A percentile compares a stretch with the other conserved stretches of the same genome.
phyloP scores from a whole-genome alignment of 768 basidiomycete species.

The Lentinus brumalis region DNA sequence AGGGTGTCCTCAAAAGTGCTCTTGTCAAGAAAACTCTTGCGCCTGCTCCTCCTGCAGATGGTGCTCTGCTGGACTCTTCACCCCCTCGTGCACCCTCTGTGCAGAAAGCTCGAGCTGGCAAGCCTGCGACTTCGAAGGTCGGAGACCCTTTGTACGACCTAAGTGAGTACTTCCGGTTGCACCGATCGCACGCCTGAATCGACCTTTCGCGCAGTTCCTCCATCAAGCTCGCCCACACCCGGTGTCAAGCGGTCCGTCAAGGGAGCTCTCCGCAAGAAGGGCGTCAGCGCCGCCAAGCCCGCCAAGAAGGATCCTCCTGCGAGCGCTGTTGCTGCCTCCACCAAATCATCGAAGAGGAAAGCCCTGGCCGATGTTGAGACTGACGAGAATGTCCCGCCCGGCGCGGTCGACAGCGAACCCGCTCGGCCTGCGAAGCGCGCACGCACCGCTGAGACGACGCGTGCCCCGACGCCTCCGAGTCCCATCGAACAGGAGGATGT shows the following conservation, averaged over 20 bases:
- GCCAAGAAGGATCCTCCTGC: slow-evolving; percentile 12
- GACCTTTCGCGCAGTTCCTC: background rate
- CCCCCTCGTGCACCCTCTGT: background rate
- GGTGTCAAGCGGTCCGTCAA: slow-evolving; percentile 20
- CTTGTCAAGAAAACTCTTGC: background rate
- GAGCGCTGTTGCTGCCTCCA: background rate
- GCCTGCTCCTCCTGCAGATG: background rate
- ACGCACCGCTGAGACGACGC: background rate
- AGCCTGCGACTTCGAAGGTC: background rate
- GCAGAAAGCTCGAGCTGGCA: background rate
- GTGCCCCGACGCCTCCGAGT: no score
- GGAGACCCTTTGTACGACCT: slow-evolving; percentile 4
- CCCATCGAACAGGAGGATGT: background rate
- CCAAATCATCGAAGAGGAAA: slow-evolving; percentile 18
- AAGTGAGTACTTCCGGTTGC: background rate
- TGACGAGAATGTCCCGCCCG: background rate
- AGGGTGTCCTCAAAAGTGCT: slow-evolving; percentile 11
- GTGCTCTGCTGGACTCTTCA: background rate
- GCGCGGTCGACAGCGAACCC: background rate
- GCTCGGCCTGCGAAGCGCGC: slow-evolving; percentile 1
- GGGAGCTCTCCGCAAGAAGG: slow-evolving; percentile 22
- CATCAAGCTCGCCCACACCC: slow-evolving; percentile 20
- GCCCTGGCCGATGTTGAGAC: background rate
- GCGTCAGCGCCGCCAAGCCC: background rate
- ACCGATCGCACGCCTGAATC: background rate